A percentile compares a stretch with the other conserved stretches of the same genome.
Conservation (phyloP, 495 filamentous ascomycete genomes). For the Aspergillus baeticus region DNA sequence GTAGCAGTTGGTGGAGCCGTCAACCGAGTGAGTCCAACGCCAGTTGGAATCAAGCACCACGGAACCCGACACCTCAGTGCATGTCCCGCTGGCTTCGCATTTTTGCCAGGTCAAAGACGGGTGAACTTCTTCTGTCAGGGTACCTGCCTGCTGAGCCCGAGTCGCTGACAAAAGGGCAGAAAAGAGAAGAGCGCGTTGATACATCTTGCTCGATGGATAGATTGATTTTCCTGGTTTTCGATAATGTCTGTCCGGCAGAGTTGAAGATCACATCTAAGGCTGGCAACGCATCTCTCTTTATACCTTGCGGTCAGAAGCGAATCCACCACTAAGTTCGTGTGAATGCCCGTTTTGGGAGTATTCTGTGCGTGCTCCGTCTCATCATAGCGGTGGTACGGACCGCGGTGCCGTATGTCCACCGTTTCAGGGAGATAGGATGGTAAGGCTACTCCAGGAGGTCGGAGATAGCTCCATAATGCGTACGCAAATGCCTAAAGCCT, state of each 20-base stretch:
- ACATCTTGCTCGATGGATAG: conserved; percentile 26
- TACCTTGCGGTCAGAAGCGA: conserved; percentile 17
- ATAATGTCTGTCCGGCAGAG: conserved; percentile 34
- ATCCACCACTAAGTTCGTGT: not conserved
- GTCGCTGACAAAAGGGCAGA: conserved; percentile 28
- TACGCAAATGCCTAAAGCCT: conserved; percentile 12
- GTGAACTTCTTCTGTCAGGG: conserved; percentile 55
- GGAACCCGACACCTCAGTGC: conserved; percentile 49
- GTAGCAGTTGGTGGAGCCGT: conserved; percentile 62
- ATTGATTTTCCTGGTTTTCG: conserved; percentile 5
- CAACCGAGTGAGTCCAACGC: conserved; percentile 56
- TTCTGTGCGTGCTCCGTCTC: not conserved
- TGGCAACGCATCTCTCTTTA: conserved; percentile 17
- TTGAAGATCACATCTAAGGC: conserved; percentile 18
- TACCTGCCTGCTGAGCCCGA: conserved; percentile 56
- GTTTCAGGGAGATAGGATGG: conserved; percentile 21
- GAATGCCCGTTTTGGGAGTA: not conserved
- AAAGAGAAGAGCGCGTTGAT: conserved; percentile 36
- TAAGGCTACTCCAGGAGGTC: conserved; percentile 10
- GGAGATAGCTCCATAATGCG: conserved; percentile 20
- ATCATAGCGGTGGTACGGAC: conserved; percentile 25
- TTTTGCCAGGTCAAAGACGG: conserved; percentile 57
- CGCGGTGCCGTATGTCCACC: conserved; percentile 23
- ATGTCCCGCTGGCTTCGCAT: conserved; percentile 52
- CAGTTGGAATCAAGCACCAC: conserved; percentile 69